Evolutionary conservation across 371 early-diverging fungal species (phyloP).

Genomic region (Blyttiomyces sp.): DNA sequence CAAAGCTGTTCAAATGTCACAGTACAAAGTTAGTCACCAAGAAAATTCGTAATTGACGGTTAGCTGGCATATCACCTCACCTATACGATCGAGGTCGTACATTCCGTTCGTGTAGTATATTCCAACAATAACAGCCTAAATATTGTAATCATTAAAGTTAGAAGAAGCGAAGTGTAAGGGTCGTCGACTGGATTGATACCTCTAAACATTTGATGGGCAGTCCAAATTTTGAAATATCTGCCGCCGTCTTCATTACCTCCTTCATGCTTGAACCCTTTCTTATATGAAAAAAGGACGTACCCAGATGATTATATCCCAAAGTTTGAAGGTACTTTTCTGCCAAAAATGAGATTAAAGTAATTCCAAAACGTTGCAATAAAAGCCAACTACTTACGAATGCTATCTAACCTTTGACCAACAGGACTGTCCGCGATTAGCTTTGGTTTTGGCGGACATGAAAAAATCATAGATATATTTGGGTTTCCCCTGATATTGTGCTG

Average conservation of each 20-base stretch:
- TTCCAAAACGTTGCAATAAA: not conserved
- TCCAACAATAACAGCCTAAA: constrained; percentile 33
- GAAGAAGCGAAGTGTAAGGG: too few species aligned
- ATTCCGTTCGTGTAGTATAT: constrained; percentile 21
- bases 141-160: too few species aligned
- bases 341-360: not conserved
- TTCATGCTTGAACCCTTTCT: constrained; percentile 23
- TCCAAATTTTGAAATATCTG: constrained; percentile 22
- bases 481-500: too few species aligned
- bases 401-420: not conserved
- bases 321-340: constrained; percentile 18
- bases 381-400: not conserved
- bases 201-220: constrained; percentile 50
- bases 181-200: too few species aligned
- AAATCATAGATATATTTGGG: too few species aligned
- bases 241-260: constrained; percentile 21
- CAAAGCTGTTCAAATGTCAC: constrained; percentile 25
- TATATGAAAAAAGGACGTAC: constrained; percentile 29
- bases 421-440: not conserved
- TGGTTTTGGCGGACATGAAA: not conserved
- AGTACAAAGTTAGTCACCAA: not conserved
- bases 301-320: constrained; percentile 21
- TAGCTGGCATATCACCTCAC: too few species aligned
- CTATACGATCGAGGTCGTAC: constrained; percentile 17
- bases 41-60: not conserved